Percentiles rank a stretch among this genome's conserved stretches.
phyloP scores from a whole-genome alignment of 306 rosid genomes.

The Aeschynomene evenia region DNA sequence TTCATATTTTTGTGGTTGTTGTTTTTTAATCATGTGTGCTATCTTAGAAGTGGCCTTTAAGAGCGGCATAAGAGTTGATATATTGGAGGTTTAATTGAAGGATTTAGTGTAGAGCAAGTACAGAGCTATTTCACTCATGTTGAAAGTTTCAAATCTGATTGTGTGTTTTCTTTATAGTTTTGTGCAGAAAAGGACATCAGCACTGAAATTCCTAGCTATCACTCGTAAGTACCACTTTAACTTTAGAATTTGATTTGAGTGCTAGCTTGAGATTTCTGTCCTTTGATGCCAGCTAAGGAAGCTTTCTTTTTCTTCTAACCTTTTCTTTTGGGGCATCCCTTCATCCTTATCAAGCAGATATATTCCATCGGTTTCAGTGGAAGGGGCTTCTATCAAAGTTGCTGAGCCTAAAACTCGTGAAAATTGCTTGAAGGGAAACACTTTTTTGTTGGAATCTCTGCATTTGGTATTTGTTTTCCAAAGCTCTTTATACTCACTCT shows the following conservation, averaged over 20 bases:
- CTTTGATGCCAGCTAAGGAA: slow-evolving; percentile 30
- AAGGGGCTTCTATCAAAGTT: slow-evolving; percentile 67
- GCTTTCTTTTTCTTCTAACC: slow-evolving; percentile 7
- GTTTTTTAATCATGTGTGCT: background rate
- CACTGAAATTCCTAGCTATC: slow-evolving; percentile 63
- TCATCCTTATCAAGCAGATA: slow-evolving; percentile 49
- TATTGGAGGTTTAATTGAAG: slow-evolving; percentile 10
- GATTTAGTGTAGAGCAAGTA: slow-evolving; percentile 8
- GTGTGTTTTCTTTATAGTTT: slow-evolving; percentile 48
- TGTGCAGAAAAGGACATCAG: slow-evolving; percentile 62
- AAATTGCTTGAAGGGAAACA: slow-evolving; percentile 71
- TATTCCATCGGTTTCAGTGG: slow-evolving; percentile 59
- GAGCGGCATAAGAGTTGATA: slow-evolving; percentile 4
- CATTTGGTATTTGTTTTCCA: slow-evolving; percentile 48
- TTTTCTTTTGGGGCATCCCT: background rate
- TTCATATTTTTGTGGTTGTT: slow-evolving; percentile 20
- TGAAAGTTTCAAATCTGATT: slow-evolving; percentile 26
- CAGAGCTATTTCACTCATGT: background rate
- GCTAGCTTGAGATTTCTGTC: slow-evolving; percentile 23
- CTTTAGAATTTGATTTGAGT: slow-evolving; percentile 21
- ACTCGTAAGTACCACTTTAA: slow-evolving; percentile 58
- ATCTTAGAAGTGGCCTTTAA: slow-evolving; percentile 9
- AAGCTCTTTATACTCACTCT: slow-evolving; percentile 19
- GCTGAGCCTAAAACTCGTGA: slow-evolving; percentile 68
- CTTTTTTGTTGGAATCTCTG: slow-evolving; percentile 63